Base-by-base conservation (phyloP, 2,329 filamentous ascomycete species). In the Clonostachys solani region DNA sequence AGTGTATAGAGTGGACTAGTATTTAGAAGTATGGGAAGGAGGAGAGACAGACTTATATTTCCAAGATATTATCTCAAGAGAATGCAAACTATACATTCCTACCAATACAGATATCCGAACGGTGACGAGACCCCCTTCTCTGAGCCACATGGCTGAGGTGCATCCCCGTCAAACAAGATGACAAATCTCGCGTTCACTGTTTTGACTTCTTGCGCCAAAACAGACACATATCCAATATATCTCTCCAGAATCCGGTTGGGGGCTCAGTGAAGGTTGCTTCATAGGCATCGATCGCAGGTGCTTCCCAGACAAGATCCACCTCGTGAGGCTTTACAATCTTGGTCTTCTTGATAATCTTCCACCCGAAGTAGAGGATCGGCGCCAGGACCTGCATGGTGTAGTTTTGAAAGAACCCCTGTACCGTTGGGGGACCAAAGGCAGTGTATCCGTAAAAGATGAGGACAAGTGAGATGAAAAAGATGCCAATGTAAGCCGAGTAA, bases 321-420 rank as follows among this genome's bases (percentile, higher is more conserved):
- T 86, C 76, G 6, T 69, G 60, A 0, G 82, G 67, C 3, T 65
- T 64, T 16, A 83, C 67, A 45, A 78, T 67, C 49, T 72, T 73
- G 2, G 83, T 87, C 48, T 68, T 70, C 67, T 83, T 81, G 60
- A 81, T 17, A 2, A 87, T 7, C 65, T 88, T 89, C 81, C 82
- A 88, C 55, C 71, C 70, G 17, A 75, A 45, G 58, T 77, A 86
- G 29, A 81, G 64, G 37, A 79, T 58, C 7, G 75, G 71, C 0
- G 74, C 73, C 19, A 83, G 59, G 12, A 82, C 62, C 50, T 77
- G 67, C 75, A 82, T 80, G 23, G 74, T 75, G 62, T 83, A 83
- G 66, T 78, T 77, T n/a, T 69, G 64, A 60, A 77, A 69, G 57
- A 78, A 75, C 34, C 57, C 66, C 5, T 72, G 63, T 16, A 71